phyloP scores from a whole-genome alignment of 306 rosid species.

The Luffa aegyptiaca region DNA sequence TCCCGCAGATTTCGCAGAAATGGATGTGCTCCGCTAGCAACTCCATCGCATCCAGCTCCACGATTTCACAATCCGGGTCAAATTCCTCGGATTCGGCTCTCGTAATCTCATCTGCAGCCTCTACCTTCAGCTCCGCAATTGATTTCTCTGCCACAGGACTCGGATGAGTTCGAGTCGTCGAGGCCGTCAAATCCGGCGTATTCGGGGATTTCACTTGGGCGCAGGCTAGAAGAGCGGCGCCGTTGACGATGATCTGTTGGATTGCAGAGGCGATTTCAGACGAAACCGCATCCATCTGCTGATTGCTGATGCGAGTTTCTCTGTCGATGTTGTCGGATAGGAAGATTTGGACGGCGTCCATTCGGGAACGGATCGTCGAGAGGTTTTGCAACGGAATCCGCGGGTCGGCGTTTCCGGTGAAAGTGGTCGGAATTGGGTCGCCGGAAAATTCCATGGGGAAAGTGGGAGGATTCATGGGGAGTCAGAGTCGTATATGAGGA shows the following conservation, averaged over 20 bases:
- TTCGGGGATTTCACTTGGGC: conserved; percentile 1
- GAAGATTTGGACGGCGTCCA: conserved; percentile 47
- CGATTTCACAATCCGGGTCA: conserved; percentile 34
- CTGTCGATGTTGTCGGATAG: conserved; percentile 38
- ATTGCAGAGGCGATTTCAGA: conserved; percentile 48
- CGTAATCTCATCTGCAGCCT: conserved; percentile 18
- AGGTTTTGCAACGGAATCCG: conserved; percentile 47
- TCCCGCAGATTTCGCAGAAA: conserved; percentile 86
- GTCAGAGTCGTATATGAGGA: conserved; percentile 6
- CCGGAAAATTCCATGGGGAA: neutral
- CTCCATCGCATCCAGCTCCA: conserved; percentile 71
- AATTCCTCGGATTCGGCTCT: neutral
- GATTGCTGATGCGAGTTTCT: conserved; percentile 23
- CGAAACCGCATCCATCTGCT: conserved; percentile 44
- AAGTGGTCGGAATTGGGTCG: neutral
- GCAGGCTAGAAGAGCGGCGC: conserved; percentile 42
- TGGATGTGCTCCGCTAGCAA: conserved; percentile 70
- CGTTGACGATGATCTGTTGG: conserved; percentile 42
- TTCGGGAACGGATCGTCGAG: conserved; percentile 26
- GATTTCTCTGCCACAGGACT: conserved; percentile 5
- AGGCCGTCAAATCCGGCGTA: conserved; percentile 4
- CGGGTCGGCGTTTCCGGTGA: conserved; percentile 18
- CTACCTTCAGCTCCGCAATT: conserved; percentile 18
- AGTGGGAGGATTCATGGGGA: conserved; percentile 8
- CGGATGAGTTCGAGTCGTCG: neutral